Evolutionary conservation across 1,284 basidiomycete species (phyloP).

Genomic region (Stereum hirsutum): DNA sequence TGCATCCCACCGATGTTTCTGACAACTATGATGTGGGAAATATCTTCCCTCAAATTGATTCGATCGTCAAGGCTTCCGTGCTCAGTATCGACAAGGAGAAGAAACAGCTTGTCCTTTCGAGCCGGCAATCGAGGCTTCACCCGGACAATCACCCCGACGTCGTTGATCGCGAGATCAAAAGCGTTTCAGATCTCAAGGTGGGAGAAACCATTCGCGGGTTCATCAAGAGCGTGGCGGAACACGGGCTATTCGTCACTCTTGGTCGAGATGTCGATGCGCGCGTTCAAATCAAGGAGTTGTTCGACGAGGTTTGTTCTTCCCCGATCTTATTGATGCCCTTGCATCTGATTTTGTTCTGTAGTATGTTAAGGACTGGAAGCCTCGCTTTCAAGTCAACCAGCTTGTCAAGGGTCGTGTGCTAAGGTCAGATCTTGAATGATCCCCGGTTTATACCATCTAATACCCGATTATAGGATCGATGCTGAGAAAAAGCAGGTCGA

Average conservation of each 20-base stretch:
- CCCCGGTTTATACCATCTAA: conserved; percentile 9
- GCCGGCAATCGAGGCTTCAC: conserved; percentile 62
- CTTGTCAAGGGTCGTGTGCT: conserved; percentile 82
- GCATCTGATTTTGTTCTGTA: conserved; percentile 27
- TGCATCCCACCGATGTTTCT: conserved; percentile 74
- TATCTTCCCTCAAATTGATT: conserved; percentile 56
- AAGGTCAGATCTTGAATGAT: conserved; percentile 34
- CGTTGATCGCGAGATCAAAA: conserved; percentile 64
- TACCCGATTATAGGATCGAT: conserved; percentile 50
- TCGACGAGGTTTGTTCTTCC: conserved; percentile 73
- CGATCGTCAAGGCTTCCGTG: conserved; percentile 63
- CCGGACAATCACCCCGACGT: conserved; percentile 38
- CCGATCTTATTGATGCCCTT: no score
- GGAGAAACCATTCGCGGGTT: conserved; percentile 81
- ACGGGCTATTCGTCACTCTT: conserved; percentile 87
- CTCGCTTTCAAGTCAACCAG: conserved; percentile 73
- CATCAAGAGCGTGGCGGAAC: conserved; percentile 79
- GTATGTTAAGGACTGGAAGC: conserved; percentile 95
- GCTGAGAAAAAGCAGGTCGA: conserved; percentile 71
- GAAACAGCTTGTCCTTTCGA: conserved; percentile 71
- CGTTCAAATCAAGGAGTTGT: conserved; percentile 90
- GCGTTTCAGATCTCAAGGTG: conserved; percentile 56
- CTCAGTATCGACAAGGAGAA: conserved; percentile 58
- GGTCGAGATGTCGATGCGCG: conserved; percentile 81
- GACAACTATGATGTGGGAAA: conserved; percentile 68